phyloP scores from a whole-genome alignment of 345 rosid genomes.

The Geranium rotundifolium region DNA sequence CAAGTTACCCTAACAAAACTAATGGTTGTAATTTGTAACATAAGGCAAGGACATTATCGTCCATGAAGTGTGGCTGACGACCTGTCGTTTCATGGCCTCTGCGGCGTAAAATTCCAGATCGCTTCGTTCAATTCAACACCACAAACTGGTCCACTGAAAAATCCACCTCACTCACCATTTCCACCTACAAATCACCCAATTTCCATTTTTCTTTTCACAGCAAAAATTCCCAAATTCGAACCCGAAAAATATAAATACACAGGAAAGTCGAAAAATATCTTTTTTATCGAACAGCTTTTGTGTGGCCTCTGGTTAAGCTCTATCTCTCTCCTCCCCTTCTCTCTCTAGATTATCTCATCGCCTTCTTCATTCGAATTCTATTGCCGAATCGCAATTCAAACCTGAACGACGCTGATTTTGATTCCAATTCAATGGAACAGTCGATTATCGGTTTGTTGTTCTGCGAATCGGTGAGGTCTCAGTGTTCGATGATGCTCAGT shows the following conservation, averaged over 20 bases:
- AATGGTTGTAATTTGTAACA: too few species aligned
- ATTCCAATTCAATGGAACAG: conserved; percentile 8
- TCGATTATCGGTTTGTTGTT: neutral
- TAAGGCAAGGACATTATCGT: too few species aligned
- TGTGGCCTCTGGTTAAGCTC: conserved; percentile 42
- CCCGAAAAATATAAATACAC: conserved; percentile 12
- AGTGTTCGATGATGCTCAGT: conserved; percentile 22
- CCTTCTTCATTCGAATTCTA: conserved; percentile 14
- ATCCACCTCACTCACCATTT: too few species aligned
- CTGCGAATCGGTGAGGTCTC: conserved; percentile 2
- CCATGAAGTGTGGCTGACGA: too few species aligned
- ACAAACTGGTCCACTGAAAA: too few species aligned
- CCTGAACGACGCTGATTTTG: conserved; percentile 5
- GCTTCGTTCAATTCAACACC: too few species aligned
- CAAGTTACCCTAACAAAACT: too few species aligned
- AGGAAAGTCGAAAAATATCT: conserved; percentile 18
- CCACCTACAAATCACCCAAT: too few species aligned
- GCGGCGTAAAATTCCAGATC: too few species aligned
- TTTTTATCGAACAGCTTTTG: conserved; percentile 26
- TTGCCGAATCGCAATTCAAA: conserved; percentile 17
- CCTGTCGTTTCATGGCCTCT: too few species aligned
- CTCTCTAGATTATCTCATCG: conserved; percentile 60
- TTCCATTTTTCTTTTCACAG: too few species aligned
- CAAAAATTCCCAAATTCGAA: too few species aligned
- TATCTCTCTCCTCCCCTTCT: conserved; percentile 16